Base-by-base conservation (phyloP, 495 filamentous ascomycete genomes). In the Massariosphaeria phaeospora region DNA sequence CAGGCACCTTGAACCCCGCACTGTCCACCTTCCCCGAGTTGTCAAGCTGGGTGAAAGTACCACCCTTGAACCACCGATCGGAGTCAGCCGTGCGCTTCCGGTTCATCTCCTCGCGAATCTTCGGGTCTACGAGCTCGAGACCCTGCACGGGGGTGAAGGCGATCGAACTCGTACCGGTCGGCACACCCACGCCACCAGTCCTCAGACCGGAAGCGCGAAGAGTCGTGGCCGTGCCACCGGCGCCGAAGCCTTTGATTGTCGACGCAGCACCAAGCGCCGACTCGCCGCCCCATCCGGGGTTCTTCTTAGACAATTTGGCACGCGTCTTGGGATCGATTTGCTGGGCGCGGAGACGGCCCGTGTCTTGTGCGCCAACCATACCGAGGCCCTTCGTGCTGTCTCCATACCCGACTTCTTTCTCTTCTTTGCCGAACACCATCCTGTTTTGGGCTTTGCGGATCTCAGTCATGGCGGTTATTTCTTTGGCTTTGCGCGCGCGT, bases 381-480 rank as follows among this genome's bases (percentile, higher is more conserved):
- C 93, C 93, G 61, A 98, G 69, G 23, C 93, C 93, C 52, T 84
- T 82, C 4, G 91, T 95, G 54, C 81, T 80, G 56, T 95, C 89
- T 25, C 91, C 87, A 67, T 94, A 97, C 12, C 93, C 93, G 17
- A 93, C 86, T 70, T 98, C 93, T 57, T 84, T 81, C 69, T 98
- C 93, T 64, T 97, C 93, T 63, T 94, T 93, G 44, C 91, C 91
- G 60, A 98, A 98, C 0, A 85, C 89, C 78, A 98, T 84, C 20
- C 93, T 81, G 71, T 98, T 98, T 71, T 96, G 91, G 7, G 91
- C 89, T 66, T 97, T 97, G 50, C 90, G 85, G 26, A 98, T 74
- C 50, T 98, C 93, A 1, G 93, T 98, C 90, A 96, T 95, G 53
- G 93, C 91, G 5, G 86, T 86, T 8, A 91, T 90, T 73, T 96